Base-by-base conservation (phyloP, 495 filamentous ascomycete genomes). In the Aspergillus sclerotioniger region DNA sequence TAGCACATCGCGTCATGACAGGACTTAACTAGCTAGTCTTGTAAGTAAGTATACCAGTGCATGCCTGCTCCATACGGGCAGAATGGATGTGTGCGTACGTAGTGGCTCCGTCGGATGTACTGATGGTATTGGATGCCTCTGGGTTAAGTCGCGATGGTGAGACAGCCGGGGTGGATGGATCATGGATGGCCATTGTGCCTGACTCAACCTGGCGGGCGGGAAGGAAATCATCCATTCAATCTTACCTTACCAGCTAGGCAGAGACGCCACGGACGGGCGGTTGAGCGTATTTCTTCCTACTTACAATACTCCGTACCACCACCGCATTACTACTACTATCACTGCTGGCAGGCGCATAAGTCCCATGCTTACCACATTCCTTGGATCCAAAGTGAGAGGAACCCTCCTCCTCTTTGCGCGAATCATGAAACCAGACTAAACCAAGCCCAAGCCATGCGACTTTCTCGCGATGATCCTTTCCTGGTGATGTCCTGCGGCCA, bases 101-200 rank as follows among this genome's bases (percentile, higher is more conserved):
- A 13, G 37, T 6, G 10, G n/a, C 5, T n/a, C 37, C 37, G n/a
- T 41, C 37, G 5, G n/a, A 41, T n/a, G 8, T 6, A 41, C 9
- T 1, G 37, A 41, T n/a, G 25, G 25, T 25, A 25, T n/a, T 41
- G 13, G n/a, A 41, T 41, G 12, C 37, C n/a, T 41, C 37, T 41
- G 37, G 28, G 17, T 28, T 49, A 29, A 50, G 47, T 8, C 4
- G 47, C 16, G 52, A 54, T 54, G 52, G 52, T 54, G 52, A 54
- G 52, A 54, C 52, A 54, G 25, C 35, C 39, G 35, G 37, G 37
- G 37, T 41, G 37, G 37, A 41, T 12, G 37, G 13, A 25, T 25
- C 8, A 41, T 12, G 37, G 13, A 25, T 25, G 25, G 13, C n/a
- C 10, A 41, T 41, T 41, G 37, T 41, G 37, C 13, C 13, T 41